phyloP scores from a whole-genome alignment of 176 grass and related monocot species.

The Miscanthus lutarioriparius region DNA sequence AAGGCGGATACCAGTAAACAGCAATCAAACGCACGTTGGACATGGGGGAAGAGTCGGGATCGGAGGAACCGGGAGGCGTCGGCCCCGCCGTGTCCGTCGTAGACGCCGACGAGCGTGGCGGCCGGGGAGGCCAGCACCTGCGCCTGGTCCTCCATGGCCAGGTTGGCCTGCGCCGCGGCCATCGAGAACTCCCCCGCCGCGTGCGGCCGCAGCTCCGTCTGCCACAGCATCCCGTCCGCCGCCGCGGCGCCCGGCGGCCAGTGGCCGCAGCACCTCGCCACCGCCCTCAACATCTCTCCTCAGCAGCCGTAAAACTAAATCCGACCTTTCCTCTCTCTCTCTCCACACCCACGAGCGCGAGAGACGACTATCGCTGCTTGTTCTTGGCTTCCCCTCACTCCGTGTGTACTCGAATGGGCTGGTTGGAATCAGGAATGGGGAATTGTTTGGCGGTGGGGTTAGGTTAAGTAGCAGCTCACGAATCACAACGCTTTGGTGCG shows the following conservation, averaged over 20 bases:
- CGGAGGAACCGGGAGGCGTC: conserved; percentile 82
- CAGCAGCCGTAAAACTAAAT: background rate
- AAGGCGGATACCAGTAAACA: background rate
- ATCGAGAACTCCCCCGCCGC: conserved; percentile 93
- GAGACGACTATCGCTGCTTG: background rate
- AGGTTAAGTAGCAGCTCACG: conserved; percentile 40
- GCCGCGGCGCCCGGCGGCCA: conserved; percentile 50
- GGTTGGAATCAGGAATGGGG: conserved; percentile 22
- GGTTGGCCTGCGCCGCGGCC: conserved; percentile 82
- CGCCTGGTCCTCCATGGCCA: conserved; percentile 80
- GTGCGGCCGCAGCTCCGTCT: conserved; percentile 79
- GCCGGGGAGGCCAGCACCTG: conserved; percentile 82
- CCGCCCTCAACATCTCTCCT: conserved; percentile 36
- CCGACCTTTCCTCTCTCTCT: conserved; percentile 1
- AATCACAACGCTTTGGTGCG: background rate
- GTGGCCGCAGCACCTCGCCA: conserved; percentile 69
- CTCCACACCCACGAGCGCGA: background rate
- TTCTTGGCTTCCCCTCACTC: background rate
- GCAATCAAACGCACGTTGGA: conserved; percentile 52
- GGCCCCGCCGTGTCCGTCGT: conserved; percentile 80
- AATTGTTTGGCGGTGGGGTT: conserved; percentile 24
- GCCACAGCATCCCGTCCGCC: conserved; percentile 82
- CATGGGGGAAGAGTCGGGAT: conserved; percentile 57
- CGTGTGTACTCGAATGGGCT: background rate
- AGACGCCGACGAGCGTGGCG: conserved; percentile 71